phyloP scores from a whole-genome alignment of 208 protist species.

The Acanthamoeba castellanii region DNA sequence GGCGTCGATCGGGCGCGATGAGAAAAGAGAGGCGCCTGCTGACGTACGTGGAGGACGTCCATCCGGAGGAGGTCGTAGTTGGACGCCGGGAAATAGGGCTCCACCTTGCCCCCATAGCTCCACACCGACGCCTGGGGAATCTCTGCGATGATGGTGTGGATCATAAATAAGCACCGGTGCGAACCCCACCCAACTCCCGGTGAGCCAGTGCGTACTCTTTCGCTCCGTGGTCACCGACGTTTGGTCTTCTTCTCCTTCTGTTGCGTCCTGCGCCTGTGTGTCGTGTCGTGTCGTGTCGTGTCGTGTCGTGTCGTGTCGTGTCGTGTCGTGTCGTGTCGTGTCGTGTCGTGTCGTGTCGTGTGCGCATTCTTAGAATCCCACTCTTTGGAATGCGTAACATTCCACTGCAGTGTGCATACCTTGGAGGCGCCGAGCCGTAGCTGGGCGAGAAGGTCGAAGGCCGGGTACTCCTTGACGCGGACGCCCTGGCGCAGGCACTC shows the following conservation, averaged over 20 bases:
- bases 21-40: neutral
- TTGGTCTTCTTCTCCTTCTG: neutral
- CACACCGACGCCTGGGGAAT: conserved; percentile 47
- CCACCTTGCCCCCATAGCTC: neutral
- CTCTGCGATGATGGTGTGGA: neutral
- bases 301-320: too few species aligned
- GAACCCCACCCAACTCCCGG: too few species aligned
- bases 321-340: too few species aligned
- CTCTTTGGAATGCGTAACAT: too few species aligned
- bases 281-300: too few species aligned
- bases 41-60: conserved; percentile 43
- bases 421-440: neutral
- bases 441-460: conserved; percentile 15
- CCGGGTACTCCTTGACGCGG: neutral
- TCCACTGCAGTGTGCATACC: too few species aligned
- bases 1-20: too few species aligned
- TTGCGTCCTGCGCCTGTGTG: too few species aligned
- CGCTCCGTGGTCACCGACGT: neutral
- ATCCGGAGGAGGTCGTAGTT: conserved; percentile 54
- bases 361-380: too few species aligned
- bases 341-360: neutral
- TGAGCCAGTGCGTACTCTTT: too few species aligned
- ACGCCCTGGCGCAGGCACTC: neutral
- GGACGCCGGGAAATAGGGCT: conserved; percentile 27
- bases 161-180: too few species aligned